Evolutionary conservation across 768 basidiomycete genomes (phyloP).

Genomic region (Naganishia kalamii): DNA sequence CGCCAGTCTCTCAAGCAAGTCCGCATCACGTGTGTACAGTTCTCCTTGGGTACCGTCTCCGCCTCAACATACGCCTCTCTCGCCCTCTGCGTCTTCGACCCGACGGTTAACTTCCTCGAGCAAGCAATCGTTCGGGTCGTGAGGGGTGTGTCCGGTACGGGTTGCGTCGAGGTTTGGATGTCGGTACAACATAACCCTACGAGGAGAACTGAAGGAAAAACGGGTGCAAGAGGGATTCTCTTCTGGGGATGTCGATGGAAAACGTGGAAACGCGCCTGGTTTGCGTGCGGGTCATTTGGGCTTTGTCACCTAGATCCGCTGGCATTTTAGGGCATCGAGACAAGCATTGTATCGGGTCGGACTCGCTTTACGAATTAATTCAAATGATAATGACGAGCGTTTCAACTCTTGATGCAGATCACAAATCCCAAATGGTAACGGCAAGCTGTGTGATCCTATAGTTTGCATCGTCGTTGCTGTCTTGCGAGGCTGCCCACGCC

Average conservation of each 20-base stretch:
- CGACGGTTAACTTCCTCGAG: constrained; percentile 14
- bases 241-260: neutral
- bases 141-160: neutral
- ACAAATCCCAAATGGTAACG: too few relatives aligned
- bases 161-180: neutral
- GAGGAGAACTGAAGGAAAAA: constrained; percentile 18
- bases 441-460: too few relatives aligned
- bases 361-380: too few relatives aligned
- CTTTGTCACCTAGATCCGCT: neutral
- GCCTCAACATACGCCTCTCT: neutral
- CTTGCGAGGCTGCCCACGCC: too few relatives aligned
- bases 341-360: neutral
- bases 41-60: neutral
- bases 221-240: constrained; percentile 10
- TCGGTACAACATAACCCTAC: neutral
- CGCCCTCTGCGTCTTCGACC: neutral
- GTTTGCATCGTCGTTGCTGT: too few relatives aligned
- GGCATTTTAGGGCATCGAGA: neutral
- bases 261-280: neutral
- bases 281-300: neutral
- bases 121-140: constrained; percentile 1
- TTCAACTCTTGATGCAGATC: too few relatives aligned
- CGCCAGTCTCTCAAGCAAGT: neutral
- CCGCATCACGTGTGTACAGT: constrained; percentile 15
- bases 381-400: too few relatives aligned